A percentile compares a stretch with the other conserved stretches of the same genome.
These are phyloP conservation scores for Cercospora zeae-maydis DNA, from an alignment of 2,329 filamentous ascomycete genomes.

Conservation along the genomic window DNA sequence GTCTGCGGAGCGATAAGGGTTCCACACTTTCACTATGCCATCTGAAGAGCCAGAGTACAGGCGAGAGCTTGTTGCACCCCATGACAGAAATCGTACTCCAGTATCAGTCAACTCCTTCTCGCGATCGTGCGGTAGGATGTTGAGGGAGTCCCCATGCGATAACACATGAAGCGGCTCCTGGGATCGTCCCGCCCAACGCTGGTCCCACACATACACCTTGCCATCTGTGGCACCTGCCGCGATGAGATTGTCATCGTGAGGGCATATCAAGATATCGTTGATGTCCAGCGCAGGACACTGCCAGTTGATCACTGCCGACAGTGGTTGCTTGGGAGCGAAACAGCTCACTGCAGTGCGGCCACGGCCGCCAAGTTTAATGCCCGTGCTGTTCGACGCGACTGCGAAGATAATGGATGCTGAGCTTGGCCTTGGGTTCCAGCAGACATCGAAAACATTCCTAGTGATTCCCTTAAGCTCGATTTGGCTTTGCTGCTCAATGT, in stretches of 20 bases:
- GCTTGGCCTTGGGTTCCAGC: slow-evolving; percentile 52
- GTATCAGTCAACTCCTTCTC: slow-evolving; percentile 53
- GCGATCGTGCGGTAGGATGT: slow-evolving; percentile 44
- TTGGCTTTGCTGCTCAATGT: slow-evolving; percentile 42
- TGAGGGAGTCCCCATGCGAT: slow-evolving; percentile 50
- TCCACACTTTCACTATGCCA: slow-evolving; percentile 58
- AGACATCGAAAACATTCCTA: slow-evolving; percentile 56
- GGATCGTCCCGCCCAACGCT: slow-evolving; percentile 40
- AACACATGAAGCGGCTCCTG: slow-evolving; percentile 49
- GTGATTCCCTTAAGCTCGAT: slow-evolving; percentile 47
- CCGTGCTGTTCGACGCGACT: slow-evolving; percentile 48
- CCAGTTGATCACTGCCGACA: slow-evolving; percentile 42
- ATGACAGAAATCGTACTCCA: slow-evolving; percentile 56
- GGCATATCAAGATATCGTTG: slow-evolving; percentile 53
- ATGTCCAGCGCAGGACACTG: slow-evolving; percentile 60
- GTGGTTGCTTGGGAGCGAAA: slow-evolving; percentile 45
- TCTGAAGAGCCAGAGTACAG: slow-evolving; percentile 61
- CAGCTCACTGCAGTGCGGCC: slow-evolving; percentile 52
- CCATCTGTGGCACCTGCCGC: slow-evolving; percentile 60
- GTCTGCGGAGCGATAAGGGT: slow-evolving; percentile 51
- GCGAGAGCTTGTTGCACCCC: slow-evolving; percentile 51
- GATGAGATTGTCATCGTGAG: slow-evolving; percentile 49
- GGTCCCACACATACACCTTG: slow-evolving; percentile 59
- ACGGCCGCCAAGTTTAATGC: slow-evolving; percentile 37
- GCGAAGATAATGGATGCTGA: slow-evolving; percentile 46